Conservation (phyloP, 1,139 yeast genomes). For the Sugiyamaella novakii region DNA sequence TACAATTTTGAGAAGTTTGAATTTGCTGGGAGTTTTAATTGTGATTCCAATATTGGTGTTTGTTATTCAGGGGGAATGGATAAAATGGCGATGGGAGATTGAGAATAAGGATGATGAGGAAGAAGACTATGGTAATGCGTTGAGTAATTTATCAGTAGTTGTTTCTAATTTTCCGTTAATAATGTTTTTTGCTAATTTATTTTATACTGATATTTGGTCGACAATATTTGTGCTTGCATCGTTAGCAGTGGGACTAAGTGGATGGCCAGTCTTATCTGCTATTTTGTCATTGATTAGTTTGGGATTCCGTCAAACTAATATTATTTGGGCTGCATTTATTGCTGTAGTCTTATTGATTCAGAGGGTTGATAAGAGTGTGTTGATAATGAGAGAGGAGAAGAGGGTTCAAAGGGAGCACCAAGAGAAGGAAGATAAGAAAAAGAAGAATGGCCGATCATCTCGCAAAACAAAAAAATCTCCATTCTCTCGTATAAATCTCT, state of each 20-base stretch:
- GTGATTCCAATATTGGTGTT: slow-evolving; percentile 49
- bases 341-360: slow-evolving; percentile 27
- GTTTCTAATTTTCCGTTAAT: slow-evolving; percentile 68
- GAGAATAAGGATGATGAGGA: slow-evolving; percentile 32
- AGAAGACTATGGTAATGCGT: slow-evolving; percentile 34
- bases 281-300: slow-evolving; percentile 43
- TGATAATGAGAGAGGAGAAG: neutral
- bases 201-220: slow-evolving; percentile 94
- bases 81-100: slow-evolving; percentile 6
- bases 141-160: slow-evolving; percentile 20
- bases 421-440: neutral
- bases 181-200: slow-evolving; percentile 70
- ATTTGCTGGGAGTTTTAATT: slow-evolving; percentile 51
- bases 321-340: slow-evolving; percentile 79
- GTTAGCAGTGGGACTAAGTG: slow-evolving; percentile 44
- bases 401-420: neutral
- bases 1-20: slow-evolving; percentile 32
- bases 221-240: slow-evolving; percentile 63
- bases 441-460: neutral
- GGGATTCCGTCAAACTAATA: slow-evolving; percentile 85
- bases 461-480: neutral
- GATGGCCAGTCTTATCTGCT: slow-evolving; percentile 26
- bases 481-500: neutral
- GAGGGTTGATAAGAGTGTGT: neutral
- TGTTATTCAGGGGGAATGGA: slow-evolving; percentile 30